A percentile compares a stretch with the other conserved stretches of the same genome.
These are phyloP conservation scores for Ampelocalamus luodianensis DNA, from an alignment of 176 grass and related monocot species.

Conservation along the genomic window DNA sequence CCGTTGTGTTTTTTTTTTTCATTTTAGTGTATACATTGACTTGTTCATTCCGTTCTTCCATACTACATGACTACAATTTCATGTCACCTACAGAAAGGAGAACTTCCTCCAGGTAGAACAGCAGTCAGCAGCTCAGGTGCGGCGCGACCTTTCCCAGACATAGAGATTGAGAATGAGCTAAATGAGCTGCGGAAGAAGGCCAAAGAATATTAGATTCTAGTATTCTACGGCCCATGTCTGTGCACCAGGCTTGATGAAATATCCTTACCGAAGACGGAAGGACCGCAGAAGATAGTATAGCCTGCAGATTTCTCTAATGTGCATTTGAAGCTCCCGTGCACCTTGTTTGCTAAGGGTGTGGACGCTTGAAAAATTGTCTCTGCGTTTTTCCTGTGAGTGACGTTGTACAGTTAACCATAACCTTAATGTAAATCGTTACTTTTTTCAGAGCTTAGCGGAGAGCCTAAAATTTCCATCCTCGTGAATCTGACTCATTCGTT, in stretches of 20 bases:
- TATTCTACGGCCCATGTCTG: neutral
- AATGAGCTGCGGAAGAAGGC: constrained; percentile 85
- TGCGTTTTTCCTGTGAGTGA: constrained; percentile 35
- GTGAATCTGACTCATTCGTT: constrained; percentile 8
- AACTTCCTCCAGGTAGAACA: constrained; percentile 78
- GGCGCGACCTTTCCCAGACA: constrained; percentile 60
- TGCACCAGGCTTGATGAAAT: neutral
- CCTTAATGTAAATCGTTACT: constrained; percentile 42
- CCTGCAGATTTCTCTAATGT: constrained; percentile 6
- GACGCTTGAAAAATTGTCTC: neutral
- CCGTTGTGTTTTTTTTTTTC: neutral
- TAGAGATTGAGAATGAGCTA: constrained; percentile 84
- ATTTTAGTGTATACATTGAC: neutral
- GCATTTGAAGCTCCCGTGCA: constrained; percentile 7
- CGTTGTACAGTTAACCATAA: constrained; percentile 52
- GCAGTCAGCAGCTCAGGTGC: constrained; percentile 50
- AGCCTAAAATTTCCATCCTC: neutral
- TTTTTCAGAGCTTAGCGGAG: constrained; percentile 14
- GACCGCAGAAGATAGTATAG: constrained; percentile 31
- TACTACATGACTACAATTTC: neutral
- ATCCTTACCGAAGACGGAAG: constrained; percentile 33
- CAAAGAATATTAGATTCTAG: constrained; percentile 65
- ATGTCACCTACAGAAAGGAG: constrained; percentile 71
- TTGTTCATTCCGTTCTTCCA: neutral
- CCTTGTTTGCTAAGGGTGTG: constrained; percentile 26